phyloP scores from a whole-genome alignment of 805 yeast genomes.

The Scheffersomyces lignosus region DNA sequence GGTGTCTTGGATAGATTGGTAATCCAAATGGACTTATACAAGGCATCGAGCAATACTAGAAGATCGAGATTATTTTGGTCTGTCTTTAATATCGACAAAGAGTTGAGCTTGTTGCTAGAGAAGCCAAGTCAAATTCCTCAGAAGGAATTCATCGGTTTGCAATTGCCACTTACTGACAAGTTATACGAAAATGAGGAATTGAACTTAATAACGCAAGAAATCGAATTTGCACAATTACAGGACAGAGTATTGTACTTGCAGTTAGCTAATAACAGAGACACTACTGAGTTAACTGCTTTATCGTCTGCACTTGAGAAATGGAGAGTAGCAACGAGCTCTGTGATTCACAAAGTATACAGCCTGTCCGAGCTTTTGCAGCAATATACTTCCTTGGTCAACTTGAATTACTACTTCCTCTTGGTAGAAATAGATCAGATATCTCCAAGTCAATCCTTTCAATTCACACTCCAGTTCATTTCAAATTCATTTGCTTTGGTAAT shows the following conservation, averaged over 20 bases:
- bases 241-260: conserved; percentile 21
- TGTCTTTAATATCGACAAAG: conserved; percentile 38
- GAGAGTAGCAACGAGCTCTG: conserved; percentile 31
- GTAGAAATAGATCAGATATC: conserved; percentile 44
- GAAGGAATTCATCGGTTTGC: conserved; percentile 16
- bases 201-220: conserved; percentile 22
- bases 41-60: conserved; percentile 3
- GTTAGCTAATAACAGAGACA: conserved; percentile 1
- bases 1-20: conserved; percentile 34
- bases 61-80: conserved; percentile 35
- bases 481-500: conserved; percentile 38
- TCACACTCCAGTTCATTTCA: conserved; percentile 41
- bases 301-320: conserved; percentile 38
- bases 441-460: conserved; percentile 37
- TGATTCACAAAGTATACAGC: conserved; percentile 26
- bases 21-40: conserved; percentile 21
- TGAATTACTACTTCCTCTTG: conserved; percentile 39
- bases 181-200: conserved; percentile 23
- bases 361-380: conserved; percentile 31
- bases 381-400: conserved; percentile 31
- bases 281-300: conserved; percentile 10
- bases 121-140: conserved; percentile 38
- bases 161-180: conserved; percentile 13
- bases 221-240: conserved; percentile 24
- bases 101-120: conserved; percentile 31